phyloP scores from a whole-genome alignment of 2,329 filamentous ascomycete species.

The Nemania sp. region DNA sequence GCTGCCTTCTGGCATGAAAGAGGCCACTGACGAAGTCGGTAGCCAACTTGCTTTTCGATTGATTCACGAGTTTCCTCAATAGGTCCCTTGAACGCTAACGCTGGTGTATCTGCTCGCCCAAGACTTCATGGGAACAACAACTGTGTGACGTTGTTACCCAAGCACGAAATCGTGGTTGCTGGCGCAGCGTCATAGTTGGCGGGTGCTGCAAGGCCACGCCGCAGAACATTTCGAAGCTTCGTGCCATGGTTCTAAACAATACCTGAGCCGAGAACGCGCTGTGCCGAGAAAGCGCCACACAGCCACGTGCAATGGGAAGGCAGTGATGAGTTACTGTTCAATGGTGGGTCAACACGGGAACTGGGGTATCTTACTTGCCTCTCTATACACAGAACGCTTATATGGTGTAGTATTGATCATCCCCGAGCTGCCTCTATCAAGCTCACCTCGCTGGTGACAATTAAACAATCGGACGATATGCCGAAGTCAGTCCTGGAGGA shows the following conservation, averaged over 20 bases:
- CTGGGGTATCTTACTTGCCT: not conserved
- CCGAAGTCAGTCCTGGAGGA: no score
- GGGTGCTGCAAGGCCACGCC: conserved; percentile 54
- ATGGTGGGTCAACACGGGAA: conserved; percentile 10
- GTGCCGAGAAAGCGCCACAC: not conserved
- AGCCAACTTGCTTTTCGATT: conserved; percentile 2
- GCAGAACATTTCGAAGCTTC: conserved; percentile 52
- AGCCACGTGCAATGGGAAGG: not conserved
- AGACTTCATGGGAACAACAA: conserved; percentile 51
- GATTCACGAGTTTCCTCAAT: no score
- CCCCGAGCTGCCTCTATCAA: not conserved
- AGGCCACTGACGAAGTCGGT: conserved; percentile 30
- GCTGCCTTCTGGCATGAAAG: conserved; percentile 37
- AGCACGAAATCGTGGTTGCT: conserved; percentile 44
- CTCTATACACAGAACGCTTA: not conserved
- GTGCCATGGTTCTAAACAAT: conserved; percentile 13
- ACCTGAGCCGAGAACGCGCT: not conserved
- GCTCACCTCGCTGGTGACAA: no score
- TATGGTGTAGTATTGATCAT: not conserved
- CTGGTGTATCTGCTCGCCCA: conserved; percentile 4
- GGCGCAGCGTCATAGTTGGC: conserved; percentile 53
- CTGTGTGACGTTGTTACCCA: conserved; percentile 47
- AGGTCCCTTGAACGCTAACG: no score
- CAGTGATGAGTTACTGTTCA: conserved; percentile 15
- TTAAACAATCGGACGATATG: no score